Evolutionary conservation across 129 eudicot genomes (phyloP), one percentile per base, ranked within the genome.

Genomic region (Lactuca sativa): DNA sequence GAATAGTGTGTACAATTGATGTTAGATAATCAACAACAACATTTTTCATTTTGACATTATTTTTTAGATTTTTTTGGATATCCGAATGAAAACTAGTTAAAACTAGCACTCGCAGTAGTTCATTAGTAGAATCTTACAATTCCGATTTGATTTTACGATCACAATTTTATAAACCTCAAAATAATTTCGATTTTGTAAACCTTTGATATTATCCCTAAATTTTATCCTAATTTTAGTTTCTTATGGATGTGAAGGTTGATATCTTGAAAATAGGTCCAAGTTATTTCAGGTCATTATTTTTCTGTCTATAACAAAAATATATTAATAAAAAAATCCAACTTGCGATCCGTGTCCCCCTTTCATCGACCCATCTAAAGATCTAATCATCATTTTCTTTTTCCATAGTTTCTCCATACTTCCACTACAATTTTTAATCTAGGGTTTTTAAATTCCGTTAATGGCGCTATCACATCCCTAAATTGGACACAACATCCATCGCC

Each of bases 361-460:
- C 71, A 25, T 64, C 47, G 78, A 74, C 78, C 64, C 76, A 56
- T 49, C 53, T 18, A 64, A 64, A 54, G 18, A 65, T 55, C 64
- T 33, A 18, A 70, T 69, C 65, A 63, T 65, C 66, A 31, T 67
- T 30, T 44, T 48, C 63, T 40, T 57, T 40, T 53, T 71, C 74
- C 77, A 57, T 15, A 48, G 58, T 37, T 78, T 78, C 71, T 61
- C 76, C 66, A 74, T 58, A 47, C 72, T 67, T 67, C 74, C 75
- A 33, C 58, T 33, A 1, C 55, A 43, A 12, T 17, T 25, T 12
- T 6, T 30, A 51, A 40, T 41, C 64, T 62, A 83, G 79, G 83
- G 84, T 71, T 67, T 49, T 38, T 5, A 67, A 74, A 58, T 34
- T 25, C 73, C 69, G 33, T 37, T 30, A 59, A 75, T 75, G 79